Percentiles rank a stretch among this genome's conserved stretches.
phyloP scores from a whole-genome alignment of 2,329 filamentous ascomycete species.

The Beauveria medogensis region DNA sequence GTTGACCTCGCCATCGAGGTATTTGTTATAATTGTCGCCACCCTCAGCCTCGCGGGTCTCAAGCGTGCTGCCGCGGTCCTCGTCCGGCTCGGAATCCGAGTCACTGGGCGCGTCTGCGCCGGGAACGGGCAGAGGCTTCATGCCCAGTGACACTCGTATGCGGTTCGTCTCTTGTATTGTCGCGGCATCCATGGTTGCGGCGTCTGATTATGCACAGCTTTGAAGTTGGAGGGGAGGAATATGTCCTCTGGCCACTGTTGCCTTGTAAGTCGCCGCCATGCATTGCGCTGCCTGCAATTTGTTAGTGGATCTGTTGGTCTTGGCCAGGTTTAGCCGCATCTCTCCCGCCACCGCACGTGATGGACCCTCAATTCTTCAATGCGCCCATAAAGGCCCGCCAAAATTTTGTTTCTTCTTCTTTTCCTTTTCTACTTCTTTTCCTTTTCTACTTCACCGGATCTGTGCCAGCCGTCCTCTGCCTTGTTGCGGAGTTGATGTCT shows the following conservation, averaged over 20 bases:
- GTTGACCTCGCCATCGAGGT: conserved; percentile 62
- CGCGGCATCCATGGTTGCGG: conserved; percentile 50
- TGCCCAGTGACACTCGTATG: conserved; percentile 78
- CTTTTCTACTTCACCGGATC: conserved; percentile 52
- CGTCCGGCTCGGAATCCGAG: conserved; percentile 40
- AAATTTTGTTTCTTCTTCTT: conserved; percentile 27
- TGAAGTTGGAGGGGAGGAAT: neutral
- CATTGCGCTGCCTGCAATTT: neutral
- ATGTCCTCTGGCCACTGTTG: neutral
- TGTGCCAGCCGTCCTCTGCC: conserved; percentile 77
- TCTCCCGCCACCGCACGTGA: conserved; percentile 14
- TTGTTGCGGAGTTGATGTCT: conserved; percentile 61
- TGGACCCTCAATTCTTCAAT: conserved; percentile 2
- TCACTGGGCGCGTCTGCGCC: conserved; percentile 49
- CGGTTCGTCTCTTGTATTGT: conserved; percentile 92
- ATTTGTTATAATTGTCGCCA: conserved; percentile 63
- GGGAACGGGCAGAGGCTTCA: conserved; percentile 82
- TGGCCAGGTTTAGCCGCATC: conserved; percentile 6
- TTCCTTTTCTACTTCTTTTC: conserved; percentile 30
- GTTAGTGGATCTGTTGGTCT: neutral
- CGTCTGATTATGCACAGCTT: neutral
- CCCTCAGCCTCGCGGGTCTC: conserved; percentile 69
- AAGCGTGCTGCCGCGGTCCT: conserved; percentile 72
- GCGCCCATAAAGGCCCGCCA: conserved; percentile 17
- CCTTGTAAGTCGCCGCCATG: conserved; percentile 1